Conservation (phyloP, 1,284 basidiomycete genomes). For the Singerocomus rubriflavus region DNA sequence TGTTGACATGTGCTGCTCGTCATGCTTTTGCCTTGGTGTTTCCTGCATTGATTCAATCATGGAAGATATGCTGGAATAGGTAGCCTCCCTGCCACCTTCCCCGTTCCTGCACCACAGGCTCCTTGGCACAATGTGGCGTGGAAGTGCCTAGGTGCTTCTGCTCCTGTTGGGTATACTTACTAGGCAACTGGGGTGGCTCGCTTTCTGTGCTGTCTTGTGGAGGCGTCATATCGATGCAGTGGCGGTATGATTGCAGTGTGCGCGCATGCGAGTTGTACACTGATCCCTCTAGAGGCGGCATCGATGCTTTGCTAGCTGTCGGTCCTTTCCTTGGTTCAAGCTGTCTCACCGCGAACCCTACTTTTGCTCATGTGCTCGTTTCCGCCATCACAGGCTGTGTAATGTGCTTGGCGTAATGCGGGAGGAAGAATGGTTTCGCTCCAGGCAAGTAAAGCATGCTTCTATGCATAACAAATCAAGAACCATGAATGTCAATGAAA, state of each 20-base stretch:
- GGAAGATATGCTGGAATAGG: constrained; percentile 14
- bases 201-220: constrained; percentile 9
- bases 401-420: constrained; percentile 75
- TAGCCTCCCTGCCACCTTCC: constrained; percentile 12
- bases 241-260: constrained; percentile 8
- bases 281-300: neutral
- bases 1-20: constrained; percentile 11
- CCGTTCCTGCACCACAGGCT: constrained; percentile 11
- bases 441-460: constrained; percentile 51
- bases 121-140: constrained; percentile 14
- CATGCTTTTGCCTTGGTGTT: constrained; percentile 3
- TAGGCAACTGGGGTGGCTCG: neutral
- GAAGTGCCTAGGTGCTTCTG: constrained; percentile 20
- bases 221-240: constrained; percentile 5
- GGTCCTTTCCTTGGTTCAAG: neutral
- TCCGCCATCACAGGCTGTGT: constrained; percentile 69
- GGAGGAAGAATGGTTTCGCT: constrained; percentile 65
- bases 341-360: neutral
- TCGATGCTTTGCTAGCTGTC: neutral
- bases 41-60: constrained; percentile 14
- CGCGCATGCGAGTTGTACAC: constrained; percentile 4
- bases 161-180: constrained; percentile 19
- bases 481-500: constrained; percentile 10
- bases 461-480: constrained; percentile 11
- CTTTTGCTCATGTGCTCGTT: constrained; percentile 3